phyloP scores from a whole-genome alignment of 495 filamentous ascomycete genomes.

The Ramalina intermedia region DNA sequence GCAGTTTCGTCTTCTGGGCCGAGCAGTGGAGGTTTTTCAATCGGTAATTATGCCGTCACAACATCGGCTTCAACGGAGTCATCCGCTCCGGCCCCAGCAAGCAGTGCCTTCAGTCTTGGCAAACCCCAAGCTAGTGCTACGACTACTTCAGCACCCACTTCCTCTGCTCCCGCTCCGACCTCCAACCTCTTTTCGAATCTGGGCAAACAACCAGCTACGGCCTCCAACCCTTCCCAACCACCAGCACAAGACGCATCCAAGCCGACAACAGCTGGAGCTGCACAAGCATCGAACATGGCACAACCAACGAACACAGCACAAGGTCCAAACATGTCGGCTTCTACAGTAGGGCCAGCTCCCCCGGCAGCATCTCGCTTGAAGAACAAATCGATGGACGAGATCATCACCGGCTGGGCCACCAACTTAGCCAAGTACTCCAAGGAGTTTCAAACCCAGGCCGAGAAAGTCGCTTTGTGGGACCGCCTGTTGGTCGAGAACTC shows the following conservation, averaged over 20 bases:
- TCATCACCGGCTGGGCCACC: constrained; percentile 93
- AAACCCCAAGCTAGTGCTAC: constrained; percentile 20
- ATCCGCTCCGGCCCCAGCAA: constrained; percentile 14
- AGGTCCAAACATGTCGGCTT: constrained; percentile 40
- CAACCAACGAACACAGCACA: constrained; percentile 18
- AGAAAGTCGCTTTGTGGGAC: constrained; percentile 83
- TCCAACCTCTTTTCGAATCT: constrained; percentile 20
- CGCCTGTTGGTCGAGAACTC: constrained; percentile 79
- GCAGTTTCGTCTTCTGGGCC: constrained; percentile 4
- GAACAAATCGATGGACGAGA: constrained; percentile 99
- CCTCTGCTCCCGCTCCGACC: constrained; percentile 20
- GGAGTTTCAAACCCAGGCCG: constrained; percentile 79
- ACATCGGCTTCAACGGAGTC: constrained; percentile 16
- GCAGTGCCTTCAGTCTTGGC: constrained; percentile 26
- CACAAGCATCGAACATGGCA: constrained; percentile 14
- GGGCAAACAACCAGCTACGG: constrained; percentile 16
- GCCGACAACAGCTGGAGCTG: constrained; percentile 10
- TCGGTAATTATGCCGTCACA: constrained; percentile 9
- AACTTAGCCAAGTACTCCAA: constrained; percentile 92
- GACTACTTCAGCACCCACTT: constrained; percentile 18
- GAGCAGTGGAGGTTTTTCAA: constrained; percentile 12
- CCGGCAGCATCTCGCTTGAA: constrained; percentile 71
- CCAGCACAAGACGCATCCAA: constrained; percentile 11
- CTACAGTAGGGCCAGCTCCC: constrained; percentile 65
- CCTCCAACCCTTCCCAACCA: constrained; percentile 9